Evolutionary conservation across 2,329 filamentous ascomycete genomes (phyloP), one percentile per base, ranked within the genome.

Genomic region (Teratosphaeriaceae sp.): DNA sequence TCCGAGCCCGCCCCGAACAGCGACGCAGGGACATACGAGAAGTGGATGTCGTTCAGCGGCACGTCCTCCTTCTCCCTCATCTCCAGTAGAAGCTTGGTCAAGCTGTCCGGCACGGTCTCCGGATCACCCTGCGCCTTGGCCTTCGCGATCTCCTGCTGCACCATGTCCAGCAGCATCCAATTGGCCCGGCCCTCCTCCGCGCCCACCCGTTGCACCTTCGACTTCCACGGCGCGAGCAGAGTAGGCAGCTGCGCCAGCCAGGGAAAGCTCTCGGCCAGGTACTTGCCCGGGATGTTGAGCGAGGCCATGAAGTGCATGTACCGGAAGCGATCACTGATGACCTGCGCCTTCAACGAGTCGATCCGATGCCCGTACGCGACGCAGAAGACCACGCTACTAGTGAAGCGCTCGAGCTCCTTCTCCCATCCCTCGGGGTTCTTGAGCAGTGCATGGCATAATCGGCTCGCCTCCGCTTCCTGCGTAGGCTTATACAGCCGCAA

Each of bases 301-400:
- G 63, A 66, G 15, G 71, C 67, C 39, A 67, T 62, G 46, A 70
- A 70, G 9, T 72, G 69, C 63, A 75, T 71, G 52, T 71, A 69
- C 23, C 65, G 58, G 51, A 75, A 69, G 6, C 70, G 61, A 30
- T 71, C 64, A 23, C 63, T 63, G 30, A 75, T 69, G 19, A 75
- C 68, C 41, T 67, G 58, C 5, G 73, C 64, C 18, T 71, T 62
- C 16, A 70, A 51, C 1, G 70, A 69, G 45, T 74, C 68, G 41
- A 74, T 69, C 5, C 71, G 67, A 43, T 72, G 70, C 0, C 73
- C 72, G 49, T 75, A 76, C 3, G 71, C 65, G 3, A 75, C 68
- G 4, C 66, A 71, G 47, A 75, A 72, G 5, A 74, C 71, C 23
- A 75, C 63, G 47, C 67, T 71, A 1, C 67, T 65, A 0, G 71